Conservation (phyloP, 2,329 filamentous ascomycete genomes). For the Thielaviopsis euricoi region DNA sequence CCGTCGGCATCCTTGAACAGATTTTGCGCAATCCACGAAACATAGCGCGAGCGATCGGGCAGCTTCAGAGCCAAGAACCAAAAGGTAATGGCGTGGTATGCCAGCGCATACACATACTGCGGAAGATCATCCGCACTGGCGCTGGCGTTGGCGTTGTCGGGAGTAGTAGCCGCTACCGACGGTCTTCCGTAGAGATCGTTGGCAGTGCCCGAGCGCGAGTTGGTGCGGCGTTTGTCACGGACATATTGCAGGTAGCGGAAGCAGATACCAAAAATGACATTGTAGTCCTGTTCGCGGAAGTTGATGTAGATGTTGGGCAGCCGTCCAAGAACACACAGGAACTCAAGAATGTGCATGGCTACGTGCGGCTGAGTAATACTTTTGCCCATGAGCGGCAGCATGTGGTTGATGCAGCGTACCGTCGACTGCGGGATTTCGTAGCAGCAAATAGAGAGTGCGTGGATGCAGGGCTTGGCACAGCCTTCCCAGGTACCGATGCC, state of each 20-base stretch:
- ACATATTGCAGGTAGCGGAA: constrained; percentile 87
- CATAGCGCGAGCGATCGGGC: constrained; percentile 65
- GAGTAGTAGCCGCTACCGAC: constrained; percentile 14
- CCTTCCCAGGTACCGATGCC: constrained; percentile 74
- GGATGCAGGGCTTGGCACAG: constrained; percentile 83
- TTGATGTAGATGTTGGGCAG: constrained; percentile 75
- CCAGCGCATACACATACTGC: constrained; percentile 84
- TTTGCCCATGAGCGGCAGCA: constrained; percentile 84
- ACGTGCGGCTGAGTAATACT: constrained; percentile 89
- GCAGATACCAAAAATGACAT: constrained; percentile 87
- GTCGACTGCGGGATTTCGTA: constrained; percentile 82
- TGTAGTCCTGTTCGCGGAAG: constrained; percentile 80
- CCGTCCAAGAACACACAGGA: constrained; percentile 75
- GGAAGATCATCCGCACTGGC: constrained; percentile 50
- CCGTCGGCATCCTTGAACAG: constrained; percentile 66
- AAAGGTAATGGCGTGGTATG: constrained; percentile 89
- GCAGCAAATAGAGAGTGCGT: constrained; percentile 86
- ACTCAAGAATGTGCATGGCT: constrained; percentile 89
- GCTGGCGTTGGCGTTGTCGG: constrained; percentile 18
- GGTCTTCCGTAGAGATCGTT: background rate
- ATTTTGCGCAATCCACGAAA: constrained; percentile 79
- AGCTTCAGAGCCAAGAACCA: constrained; percentile 90
- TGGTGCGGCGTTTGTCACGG: constrained; percentile 43
- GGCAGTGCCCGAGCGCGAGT: constrained; percentile 23
- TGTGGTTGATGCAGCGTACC: constrained; percentile 67